Conservation (phyloP, 306 rosid genomes). For the cucumber (Cucumis sativus) region DNA sequence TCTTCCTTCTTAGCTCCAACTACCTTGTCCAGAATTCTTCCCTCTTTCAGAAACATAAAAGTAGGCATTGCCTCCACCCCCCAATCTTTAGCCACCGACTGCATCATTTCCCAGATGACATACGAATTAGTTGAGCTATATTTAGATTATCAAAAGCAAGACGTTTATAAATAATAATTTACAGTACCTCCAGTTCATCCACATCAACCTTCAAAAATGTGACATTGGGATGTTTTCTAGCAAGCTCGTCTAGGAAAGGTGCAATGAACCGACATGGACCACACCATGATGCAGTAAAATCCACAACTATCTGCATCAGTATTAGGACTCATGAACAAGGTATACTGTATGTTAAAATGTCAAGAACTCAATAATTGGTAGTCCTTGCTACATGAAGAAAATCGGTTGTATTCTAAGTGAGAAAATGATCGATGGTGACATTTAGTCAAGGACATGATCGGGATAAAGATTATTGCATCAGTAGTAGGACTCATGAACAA, state of each 20-base stretch:
- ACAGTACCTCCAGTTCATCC: constrained; percentile 68
- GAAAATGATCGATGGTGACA: background rate
- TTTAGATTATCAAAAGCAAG: background rate
- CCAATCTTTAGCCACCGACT: constrained; percentile 82
- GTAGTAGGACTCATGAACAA: background rate
- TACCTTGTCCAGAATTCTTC: constrained; percentile 58
- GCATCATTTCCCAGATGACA: constrained; percentile 9
- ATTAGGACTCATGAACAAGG: background rate
- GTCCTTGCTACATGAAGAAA: background rate
- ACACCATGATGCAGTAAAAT: constrained; percentile 96
- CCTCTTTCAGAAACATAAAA: constrained; percentile 79
- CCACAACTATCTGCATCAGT: constrained; percentile 49
- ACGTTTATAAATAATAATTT: background rate
- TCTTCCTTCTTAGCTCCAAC: constrained; percentile 90
- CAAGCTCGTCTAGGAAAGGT: constrained; percentile 65
- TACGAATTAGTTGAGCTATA: background rate
- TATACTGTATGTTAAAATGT: background rate
- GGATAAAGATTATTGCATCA: no score
- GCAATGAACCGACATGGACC: constrained; percentile 89
- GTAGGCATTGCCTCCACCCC: constrained; percentile 98
- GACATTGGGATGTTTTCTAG: constrained; percentile 43
- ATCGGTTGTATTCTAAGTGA: background rate
- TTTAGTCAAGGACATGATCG: background rate
- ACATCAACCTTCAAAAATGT: constrained; percentile 77
- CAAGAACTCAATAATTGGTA: background rate